A percentile compares a stretch with the other conserved stretches of the same genome.
Evolutionary conservation across 352 stramenopile genomes (phyloP).

Genomic region (Blastocystis sp.): DNA sequence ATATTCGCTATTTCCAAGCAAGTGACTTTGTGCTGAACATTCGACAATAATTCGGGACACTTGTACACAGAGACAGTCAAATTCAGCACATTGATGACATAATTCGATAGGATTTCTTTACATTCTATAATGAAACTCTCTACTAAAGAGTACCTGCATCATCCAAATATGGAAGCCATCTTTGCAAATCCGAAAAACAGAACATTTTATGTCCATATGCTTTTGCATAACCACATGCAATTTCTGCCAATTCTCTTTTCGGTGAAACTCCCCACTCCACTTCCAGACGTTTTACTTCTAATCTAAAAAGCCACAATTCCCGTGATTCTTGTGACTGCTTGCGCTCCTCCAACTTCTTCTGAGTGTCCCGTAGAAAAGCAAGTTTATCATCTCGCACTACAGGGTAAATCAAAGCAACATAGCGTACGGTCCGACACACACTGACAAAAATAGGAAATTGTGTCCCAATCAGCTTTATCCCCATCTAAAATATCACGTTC

Average conservation of each 20-base stretch:
- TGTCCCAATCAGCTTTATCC: constrained; percentile 28
- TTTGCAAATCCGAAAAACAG: neutral
- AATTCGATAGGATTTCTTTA: neutral
- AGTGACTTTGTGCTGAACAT: constrained; percentile 12
- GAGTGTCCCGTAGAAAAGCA: neutral
- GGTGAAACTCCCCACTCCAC: neutral
- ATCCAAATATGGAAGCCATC: neutral
- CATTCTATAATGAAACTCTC: neutral
- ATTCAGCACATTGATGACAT: neutral
- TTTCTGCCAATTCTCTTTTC: neutral
- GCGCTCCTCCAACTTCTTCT: neutral
- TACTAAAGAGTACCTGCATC: neutral
- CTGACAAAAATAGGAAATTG: neutral
- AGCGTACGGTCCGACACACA: neutral
- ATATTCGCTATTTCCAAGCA: neutral
- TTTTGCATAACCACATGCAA: neutral
- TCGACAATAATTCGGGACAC: neutral
- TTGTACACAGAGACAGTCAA: constrained; percentile 35
- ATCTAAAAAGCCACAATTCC: neutral
- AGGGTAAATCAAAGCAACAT: neutral
- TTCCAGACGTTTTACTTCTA: neutral
- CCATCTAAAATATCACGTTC: neutral
- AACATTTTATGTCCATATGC: neutral
- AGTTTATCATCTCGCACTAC: neutral
- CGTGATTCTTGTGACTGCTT: neutral